Conservation (phyloP, 371 early-diverging fungal species). For the Mortierella sp. region DNA sequence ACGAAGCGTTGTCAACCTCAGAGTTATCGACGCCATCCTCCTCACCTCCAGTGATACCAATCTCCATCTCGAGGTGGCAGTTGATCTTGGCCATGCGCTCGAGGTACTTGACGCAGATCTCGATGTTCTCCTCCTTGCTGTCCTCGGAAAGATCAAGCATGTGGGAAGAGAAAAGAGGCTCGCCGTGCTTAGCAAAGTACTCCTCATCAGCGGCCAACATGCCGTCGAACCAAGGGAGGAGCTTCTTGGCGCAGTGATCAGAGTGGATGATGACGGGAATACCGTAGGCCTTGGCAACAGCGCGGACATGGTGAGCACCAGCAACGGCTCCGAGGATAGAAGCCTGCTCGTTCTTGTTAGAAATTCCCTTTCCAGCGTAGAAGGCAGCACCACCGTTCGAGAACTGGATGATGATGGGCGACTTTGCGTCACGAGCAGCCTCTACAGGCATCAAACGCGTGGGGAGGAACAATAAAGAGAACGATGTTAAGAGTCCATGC, state of each 20-base stretch:
- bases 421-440: slow-evolving; percentile 91
- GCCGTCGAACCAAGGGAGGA: slow-evolving; percentile 94
- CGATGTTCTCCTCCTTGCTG: slow-evolving; percentile 90
- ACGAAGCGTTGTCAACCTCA: slow-evolving; percentile 83
- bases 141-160: slow-evolving; percentile 95
- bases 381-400: slow-evolving; percentile 91
- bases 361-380: slow-evolving; percentile 91
- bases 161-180: slow-evolving; percentile 95
- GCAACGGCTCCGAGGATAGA: slow-evolving; percentile 90
- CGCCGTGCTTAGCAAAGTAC: slow-evolving; percentile 90
- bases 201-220: slow-evolving; percentile 92
- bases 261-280: slow-evolving; percentile 91
- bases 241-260: slow-evolving; percentile 96
- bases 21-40: slow-evolving; percentile 96
- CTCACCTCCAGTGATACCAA: slow-evolving; percentile 96
- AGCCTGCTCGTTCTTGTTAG: slow-evolving; percentile 88
- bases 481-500: neutral
- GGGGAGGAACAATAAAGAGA: too few species aligned
- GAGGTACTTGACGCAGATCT: slow-evolving; percentile 86
- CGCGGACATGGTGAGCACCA: slow-evolving; percentile 89
- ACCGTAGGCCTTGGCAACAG: slow-evolving; percentile 89
- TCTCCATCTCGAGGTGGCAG: slow-evolving; percentile 92
- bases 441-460: slow-evolving; percentile 52
- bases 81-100: slow-evolving; percentile 88
- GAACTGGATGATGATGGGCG: slow-evolving; percentile 93